Evolutionary conservation across 805 yeast species (phyloP).

Genomic region (Pichia eremophila): DNA sequence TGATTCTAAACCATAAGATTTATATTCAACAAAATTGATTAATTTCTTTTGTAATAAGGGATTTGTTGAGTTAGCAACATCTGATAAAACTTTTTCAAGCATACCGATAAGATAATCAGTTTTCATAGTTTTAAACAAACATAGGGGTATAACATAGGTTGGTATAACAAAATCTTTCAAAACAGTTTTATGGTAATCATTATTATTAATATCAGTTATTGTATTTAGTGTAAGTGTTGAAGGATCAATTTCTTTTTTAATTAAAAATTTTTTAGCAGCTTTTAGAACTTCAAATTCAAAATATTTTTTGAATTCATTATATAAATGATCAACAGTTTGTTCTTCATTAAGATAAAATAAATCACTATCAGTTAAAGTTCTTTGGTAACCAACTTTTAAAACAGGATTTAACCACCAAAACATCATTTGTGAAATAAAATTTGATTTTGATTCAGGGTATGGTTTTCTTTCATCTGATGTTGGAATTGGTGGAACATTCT

Average conservation of each 20-base stretch:
- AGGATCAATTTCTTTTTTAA: not conserved
- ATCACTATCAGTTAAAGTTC: conserved; percentile 61
- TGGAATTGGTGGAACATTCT: conserved; percentile 42
- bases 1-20: conserved; percentile 32
- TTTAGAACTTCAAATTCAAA: conserved; percentile 26
- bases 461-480: conserved; percentile 38
- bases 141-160: conserved; percentile 19
- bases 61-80: conserved; percentile 40
- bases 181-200: conserved; percentile 13
- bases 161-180: conserved; percentile 16
- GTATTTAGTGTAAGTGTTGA: not conserved
- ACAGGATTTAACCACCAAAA: conserved; percentile 66
- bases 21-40: conserved; percentile 50
- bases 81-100: conserved; percentile 34
- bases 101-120: conserved; percentile 34
- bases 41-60: conserved; percentile 61
- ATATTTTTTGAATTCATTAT: conserved; percentile 27
- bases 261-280: not conserved
- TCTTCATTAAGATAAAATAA: conserved; percentile 38
- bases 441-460: conserved; percentile 39
- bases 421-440: conserved; percentile 35
- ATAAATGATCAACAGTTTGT: conserved; percentile 34
- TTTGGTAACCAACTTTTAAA: conserved; percentile 56
- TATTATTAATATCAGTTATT: conserved; percentile 14
- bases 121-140: conserved; percentile 42